phyloP scores from a whole-genome alignment of 305 asterid species.

The Fraxinus floribunda region DNA sequence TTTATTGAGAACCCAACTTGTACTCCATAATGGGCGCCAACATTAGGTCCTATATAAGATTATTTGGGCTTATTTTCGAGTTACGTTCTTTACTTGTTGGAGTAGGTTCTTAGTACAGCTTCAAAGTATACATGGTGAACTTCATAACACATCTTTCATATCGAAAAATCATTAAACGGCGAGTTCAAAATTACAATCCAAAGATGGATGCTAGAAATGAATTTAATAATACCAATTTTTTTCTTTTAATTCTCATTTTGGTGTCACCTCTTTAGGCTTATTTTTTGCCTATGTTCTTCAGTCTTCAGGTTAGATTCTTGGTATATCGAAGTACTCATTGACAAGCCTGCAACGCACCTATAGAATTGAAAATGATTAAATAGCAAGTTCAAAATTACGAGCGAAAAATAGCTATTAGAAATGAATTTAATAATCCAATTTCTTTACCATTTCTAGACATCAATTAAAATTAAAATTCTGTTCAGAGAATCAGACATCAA shows the following conservation, averaged over 20 bases:
- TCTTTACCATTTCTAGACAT: background rate
- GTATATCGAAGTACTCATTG: too few species aligned
- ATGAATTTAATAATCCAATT: too few species aligned
- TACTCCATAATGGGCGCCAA: background rate
- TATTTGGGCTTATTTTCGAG: background rate
- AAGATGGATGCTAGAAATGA: background rate
- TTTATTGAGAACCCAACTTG: background rate
- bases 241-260: background rate
- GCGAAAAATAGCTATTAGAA: background rate
- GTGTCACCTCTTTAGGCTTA: background rate
- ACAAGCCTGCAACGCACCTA: background rate
- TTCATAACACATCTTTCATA: background rate
- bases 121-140: background rate
- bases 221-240: too few species aligned
- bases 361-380: background rate
- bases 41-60: background rate
- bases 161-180: background rate
- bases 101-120: background rate
- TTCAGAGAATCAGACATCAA: too few species aligned
- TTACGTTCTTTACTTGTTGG: background rate
- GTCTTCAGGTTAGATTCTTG: background rate
- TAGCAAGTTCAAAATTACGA: background rate
- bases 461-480: background rate
- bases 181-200: background rate
- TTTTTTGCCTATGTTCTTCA: background rate